Evolutionary conservation across 129 eudicot species (phyloP).

Genomic region (Lactuca saligna): DNA sequence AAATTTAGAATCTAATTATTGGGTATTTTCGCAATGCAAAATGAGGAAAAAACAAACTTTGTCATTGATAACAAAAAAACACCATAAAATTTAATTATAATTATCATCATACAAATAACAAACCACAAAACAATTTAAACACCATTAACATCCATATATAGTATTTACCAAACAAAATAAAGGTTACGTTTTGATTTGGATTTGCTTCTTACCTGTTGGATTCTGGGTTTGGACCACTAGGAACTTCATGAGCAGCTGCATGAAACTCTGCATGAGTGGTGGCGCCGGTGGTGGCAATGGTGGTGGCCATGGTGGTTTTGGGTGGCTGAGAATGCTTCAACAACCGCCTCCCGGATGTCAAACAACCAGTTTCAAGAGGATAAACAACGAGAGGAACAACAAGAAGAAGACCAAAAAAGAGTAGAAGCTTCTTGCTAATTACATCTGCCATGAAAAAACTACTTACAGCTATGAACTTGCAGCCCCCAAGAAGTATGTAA

Average conservation of each 20-base stretch:
- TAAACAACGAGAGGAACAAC: slow-evolving; percentile 32
- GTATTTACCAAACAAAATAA: slow-evolving; percentile 21
- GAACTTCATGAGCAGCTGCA: slow-evolving; percentile 71
- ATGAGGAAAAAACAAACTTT: background rate
- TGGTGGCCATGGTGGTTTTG: slow-evolving; percentile 17
- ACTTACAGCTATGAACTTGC: slow-evolving; percentile 14
- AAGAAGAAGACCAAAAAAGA: slow-evolving; percentile 40
- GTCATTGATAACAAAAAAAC: background rate
- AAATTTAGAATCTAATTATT: too few species aligned
- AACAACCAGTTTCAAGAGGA: slow-evolving; percentile 20
- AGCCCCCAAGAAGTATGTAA: slow-evolving; percentile 48
- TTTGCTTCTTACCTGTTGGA: slow-evolving; percentile 49
- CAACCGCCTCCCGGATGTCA: slow-evolving; percentile 17
- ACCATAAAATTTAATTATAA: slow-evolving; percentile 10
- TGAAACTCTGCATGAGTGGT: slow-evolving; percentile 32
- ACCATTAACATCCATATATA: slow-evolving; percentile 10
- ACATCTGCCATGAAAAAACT: slow-evolving; percentile 48
- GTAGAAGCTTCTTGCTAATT: slow-evolving; percentile 31
- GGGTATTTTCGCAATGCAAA: background rate
- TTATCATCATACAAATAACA: slow-evolving; percentile 25
- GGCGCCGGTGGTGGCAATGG: slow-evolving; percentile 7
- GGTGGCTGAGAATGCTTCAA: slow-evolving; percentile 13
- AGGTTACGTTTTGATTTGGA: slow-evolving; percentile 11
- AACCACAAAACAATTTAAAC: slow-evolving; percentile 27
- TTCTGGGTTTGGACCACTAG: slow-evolving; percentile 72